Conservation (phyloP, 306 rosid species). For the Spatholobus suberectus region DNA sequence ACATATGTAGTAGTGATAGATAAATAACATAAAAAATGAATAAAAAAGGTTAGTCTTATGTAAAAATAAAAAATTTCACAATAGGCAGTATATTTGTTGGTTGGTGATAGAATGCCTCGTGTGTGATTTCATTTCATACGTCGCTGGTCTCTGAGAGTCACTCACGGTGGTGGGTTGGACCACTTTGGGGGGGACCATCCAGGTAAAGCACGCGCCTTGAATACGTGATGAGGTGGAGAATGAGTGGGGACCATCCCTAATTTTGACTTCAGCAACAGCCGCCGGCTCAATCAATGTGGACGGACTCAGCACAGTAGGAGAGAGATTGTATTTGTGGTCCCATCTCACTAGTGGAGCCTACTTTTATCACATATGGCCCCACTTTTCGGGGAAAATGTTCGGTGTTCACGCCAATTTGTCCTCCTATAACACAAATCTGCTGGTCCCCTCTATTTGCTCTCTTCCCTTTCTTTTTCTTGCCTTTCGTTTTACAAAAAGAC, state of each 20-base stretch:
- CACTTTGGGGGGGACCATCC: conserved; percentile 57
- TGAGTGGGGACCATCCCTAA: conserved; percentile 54
- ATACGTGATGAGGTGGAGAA: conserved; percentile 23
- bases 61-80: too few relatives aligned
- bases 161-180: conserved; percentile 58
- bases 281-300: conserved; percentile 69
- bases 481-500: not conserved
- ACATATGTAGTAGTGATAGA: too few relatives aligned
- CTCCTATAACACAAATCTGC: not conserved
- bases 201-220: conserved; percentile 54
- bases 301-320: not conserved
- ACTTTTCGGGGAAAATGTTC: conserved; percentile 22
- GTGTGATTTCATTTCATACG: not conserved
- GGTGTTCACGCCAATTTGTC: conserved; percentile 39
- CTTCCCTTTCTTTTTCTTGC: too few relatives aligned
- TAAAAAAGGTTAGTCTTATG: too few relatives aligned
- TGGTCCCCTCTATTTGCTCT: conserved; percentile 20
- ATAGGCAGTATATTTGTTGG: too few relatives aligned
- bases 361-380: not conserved
- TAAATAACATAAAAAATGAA: too few relatives aligned
- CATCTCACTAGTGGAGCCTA: not conserved
- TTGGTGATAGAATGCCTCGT: not conserved
- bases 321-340: not conserved
- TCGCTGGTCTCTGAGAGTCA: too few relatives aligned
- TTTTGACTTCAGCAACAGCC: conserved; percentile 65